A percentile compares a stretch with the other conserved stretches of the same genome.
Conservation (phyloP, 2,329 filamentous ascomycete genomes). For the Purpureocillium lavendulum region DNA sequence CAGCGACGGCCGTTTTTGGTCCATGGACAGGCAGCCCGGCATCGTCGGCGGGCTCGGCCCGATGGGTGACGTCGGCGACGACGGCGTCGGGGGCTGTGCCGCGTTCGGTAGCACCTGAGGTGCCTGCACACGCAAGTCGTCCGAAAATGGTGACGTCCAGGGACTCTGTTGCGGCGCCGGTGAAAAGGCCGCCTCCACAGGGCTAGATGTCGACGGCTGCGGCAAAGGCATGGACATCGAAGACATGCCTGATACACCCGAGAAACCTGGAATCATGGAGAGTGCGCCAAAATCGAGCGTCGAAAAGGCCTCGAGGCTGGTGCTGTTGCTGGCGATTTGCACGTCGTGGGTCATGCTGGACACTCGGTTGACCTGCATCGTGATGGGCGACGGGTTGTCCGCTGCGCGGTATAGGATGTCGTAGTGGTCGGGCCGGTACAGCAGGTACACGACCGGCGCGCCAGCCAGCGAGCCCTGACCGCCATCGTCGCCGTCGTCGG, state of each 20-base stretch:
- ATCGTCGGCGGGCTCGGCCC: slow-evolving; percentile 8
- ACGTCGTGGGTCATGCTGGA: slow-evolving; percentile 36
- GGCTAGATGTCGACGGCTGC: slow-evolving; percentile 10
- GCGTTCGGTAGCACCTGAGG: slow-evolving; percentile 8
- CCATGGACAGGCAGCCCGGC: slow-evolving; percentile 3
- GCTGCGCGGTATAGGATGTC: slow-evolving; percentile 75
- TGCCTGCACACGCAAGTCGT: slow-evolving; percentile 13
- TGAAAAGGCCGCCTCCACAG: slow-evolving; percentile 20
- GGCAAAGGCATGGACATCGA: slow-evolving; percentile 21
- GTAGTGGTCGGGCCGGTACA: slow-evolving; percentile 77
- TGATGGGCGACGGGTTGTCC: slow-evolving; percentile 14
- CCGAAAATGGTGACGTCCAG: slow-evolving; percentile 26
- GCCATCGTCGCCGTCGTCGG: slow-evolving; percentile 36
- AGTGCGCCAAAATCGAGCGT: slow-evolving; percentile 33
- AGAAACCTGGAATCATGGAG: slow-evolving; percentile 38
- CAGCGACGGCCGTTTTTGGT: slow-evolving; percentile 3
- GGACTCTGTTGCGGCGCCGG: slow-evolving; percentile 22
- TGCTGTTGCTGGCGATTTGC: slow-evolving; percentile 30
- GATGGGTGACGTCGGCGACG: slow-evolving; percentile 15
- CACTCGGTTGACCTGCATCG: slow-evolving; percentile 47
- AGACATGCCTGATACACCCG: slow-evolving; percentile 17
- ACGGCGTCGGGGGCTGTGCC: slow-evolving; percentile 19
- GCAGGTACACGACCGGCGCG: slow-evolving; percentile 46
- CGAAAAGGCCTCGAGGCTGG: slow-evolving; percentile 31
- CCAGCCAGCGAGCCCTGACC: slow-evolving; percentile 32